A percentile compares a stretch with the other conserved stretches of the same genome.
phyloP scores from a whole-genome alignment of 1,284 basidiomycete species.

The Sporisorium exsertum region DNA sequence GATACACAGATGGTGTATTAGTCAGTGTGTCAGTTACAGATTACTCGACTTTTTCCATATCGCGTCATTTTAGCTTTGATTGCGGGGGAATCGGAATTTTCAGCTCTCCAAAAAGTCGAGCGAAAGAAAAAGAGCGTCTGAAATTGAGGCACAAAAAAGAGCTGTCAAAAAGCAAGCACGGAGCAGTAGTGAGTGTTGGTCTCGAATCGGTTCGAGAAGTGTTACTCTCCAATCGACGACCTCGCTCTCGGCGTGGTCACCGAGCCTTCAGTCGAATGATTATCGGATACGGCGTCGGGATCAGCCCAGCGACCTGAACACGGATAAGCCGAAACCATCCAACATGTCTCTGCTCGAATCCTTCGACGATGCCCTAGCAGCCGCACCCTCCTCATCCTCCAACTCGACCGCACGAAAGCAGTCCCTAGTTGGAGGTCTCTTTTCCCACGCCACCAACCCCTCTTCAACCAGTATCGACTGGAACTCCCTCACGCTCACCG shows the following conservation, averaged over 20 bases:
- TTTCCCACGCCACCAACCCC: background rate
- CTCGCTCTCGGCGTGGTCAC: background rate
- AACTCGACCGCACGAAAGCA: background rate
- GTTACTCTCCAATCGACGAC: background rate
- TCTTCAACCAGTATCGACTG: background rate
- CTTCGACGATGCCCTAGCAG: slow-evolving; percentile 7
- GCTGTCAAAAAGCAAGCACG: background rate
- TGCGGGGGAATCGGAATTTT: slow-evolving; percentile 2
- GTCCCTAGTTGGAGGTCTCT: slow-evolving; percentile 2
- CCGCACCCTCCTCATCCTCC: background rate
- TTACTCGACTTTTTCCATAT: no score
- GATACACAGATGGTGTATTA: no score
- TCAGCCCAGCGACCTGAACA: no score
- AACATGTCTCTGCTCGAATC: slow-evolving; percentile 19
- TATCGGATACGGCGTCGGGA: background rate
- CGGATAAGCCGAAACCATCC: background rate
- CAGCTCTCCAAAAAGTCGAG: background rate
- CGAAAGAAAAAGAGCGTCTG: background rate
- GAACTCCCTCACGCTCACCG: background rate
- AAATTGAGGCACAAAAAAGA: slow-evolving; percentile 10
- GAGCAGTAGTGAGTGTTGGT: slow-evolving; percentile 11
- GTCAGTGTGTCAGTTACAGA: no score
- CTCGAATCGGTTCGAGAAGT: background rate
- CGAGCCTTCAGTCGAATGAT: background rate
- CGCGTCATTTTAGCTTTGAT: slow-evolving; percentile 22